These are phyloP conservation scores for Phytophthora constricta DNA, from an alignment of 352 stramenopile genomes.

Conservation along the genomic window DNA sequence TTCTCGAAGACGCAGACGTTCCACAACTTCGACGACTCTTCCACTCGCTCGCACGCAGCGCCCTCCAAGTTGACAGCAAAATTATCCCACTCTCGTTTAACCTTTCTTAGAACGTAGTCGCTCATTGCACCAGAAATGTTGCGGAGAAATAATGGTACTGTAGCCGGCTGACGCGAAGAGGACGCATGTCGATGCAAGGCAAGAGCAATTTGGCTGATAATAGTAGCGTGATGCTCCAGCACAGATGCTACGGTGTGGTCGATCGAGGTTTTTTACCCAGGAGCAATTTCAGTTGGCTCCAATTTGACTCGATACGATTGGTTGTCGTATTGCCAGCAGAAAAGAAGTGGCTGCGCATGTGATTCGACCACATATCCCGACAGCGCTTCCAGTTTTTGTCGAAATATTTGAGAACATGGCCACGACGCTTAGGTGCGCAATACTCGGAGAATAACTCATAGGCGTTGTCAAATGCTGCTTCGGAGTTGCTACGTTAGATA, in stretches of 20 bases:
- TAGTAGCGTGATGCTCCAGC: too few species aligned
- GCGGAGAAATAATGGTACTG: not conserved
- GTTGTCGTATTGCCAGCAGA: slow-evolving; percentile 7
- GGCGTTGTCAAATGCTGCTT: not conserved
- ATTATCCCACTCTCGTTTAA: not conserved
- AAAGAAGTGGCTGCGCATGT: slow-evolving; percentile 1
- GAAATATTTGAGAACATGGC: too few species aligned
- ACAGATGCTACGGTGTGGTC: slow-evolving; percentile 6
- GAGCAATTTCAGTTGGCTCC: slow-evolving; percentile 10
- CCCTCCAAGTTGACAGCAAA: not conserved
- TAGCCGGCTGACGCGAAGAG: not conserved
- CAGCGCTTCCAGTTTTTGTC: slow-evolving; percentile 14
- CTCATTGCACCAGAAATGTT: not conserved
- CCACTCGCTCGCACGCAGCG: not conserved
- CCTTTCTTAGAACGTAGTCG: not conserved
- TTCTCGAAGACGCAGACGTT: too few species aligned
- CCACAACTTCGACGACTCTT: too few species aligned
- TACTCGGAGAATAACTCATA: not conserved
- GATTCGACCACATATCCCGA: slow-evolving; percentile 11
- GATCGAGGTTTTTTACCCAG: not conserved
- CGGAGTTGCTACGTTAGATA: not conserved
- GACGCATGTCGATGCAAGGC: not conserved
- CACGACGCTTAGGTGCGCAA: not conserved
- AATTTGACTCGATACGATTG: slow-evolving; percentile 17
- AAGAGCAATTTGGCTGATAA: slow-evolving; percentile 16